Base-by-base conservation (phyloP, 2,329 filamentous ascomycete species). In the Neurospora sp. region DNA sequence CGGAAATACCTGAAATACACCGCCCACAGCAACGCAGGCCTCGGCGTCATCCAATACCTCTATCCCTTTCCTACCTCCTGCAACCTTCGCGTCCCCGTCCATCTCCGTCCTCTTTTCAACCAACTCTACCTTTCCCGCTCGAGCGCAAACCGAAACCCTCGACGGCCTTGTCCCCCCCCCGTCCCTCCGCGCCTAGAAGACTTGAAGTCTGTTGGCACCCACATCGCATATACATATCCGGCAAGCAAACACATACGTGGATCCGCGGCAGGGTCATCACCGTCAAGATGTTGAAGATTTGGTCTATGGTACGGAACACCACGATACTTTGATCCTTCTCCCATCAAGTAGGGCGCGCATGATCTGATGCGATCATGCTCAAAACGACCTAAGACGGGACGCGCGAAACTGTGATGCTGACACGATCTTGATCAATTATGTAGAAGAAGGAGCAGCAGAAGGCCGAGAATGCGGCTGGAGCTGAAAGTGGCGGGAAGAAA, bases 401-500 rank as follows among this genome's bases (percentile, higher is more conserved):
- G 28, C 23, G 52, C 52, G 19, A 3, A 38, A 40, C 66, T 33
- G 12, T 10, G 8, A 28, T 68, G 39, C 17, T 36, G 62, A 69
- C 71, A 71, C 77, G 77, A 41, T 75, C 65, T 46, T 46, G 33
- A 80, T 77, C 79, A 82, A 2, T 39, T 19, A n/a, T 37, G 77
- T 81, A 97, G 90, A 94, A 97, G 84, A 96, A 97, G 83, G 92
- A 97, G 85, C 93, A 97, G 85, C 93, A 97, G 83, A 92, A 96
- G 82, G 94, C 92, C 77, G 92, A 94, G 75, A 92, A 94, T 77
- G 93, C 92, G 70, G 90, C 91, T 75, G 88, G 86, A 40, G 85
- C 88, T 65, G 88, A 85, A 0, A 71, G 70, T 33, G 90, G 89
- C 17, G 87, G 89, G 69, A 97, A 93, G 85, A 98, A 97, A 88